Base-by-base conservation (phyloP, 2,329 filamentous ascomycete genomes). In the Cordyceps fumosorosea region DNA sequence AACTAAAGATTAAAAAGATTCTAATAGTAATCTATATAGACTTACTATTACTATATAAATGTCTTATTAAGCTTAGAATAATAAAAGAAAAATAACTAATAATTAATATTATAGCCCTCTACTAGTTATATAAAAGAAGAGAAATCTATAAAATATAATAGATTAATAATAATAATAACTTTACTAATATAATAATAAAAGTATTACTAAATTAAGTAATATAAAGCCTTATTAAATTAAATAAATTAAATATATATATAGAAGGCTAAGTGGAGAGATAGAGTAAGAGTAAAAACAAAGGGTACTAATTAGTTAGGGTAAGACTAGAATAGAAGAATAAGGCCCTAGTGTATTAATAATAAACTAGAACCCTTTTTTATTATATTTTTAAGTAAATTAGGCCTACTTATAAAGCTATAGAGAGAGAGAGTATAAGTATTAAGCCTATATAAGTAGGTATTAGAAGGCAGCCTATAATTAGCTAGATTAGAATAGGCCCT, bases 281-380 rank as follows among this genome's bases (percentile, higher is more conserved):
- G 3, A 42, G 10, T 6, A 32, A 32, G 8, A 32, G 29, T 5
- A 32, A 32, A 32, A 5, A 32, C 4, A 32, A 32, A 32, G 5
- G 29, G 29, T 32, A 32, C 4, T 32, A 32, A 32, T 32, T 32
- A 32, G 47, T 26, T 1, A 68, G 66, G 18, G 45, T 67, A 0
- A 53, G 63, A 3, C 66, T 62, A 1, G 40, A 42, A 67, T 61
- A 0, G 63, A 65, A 22, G 63, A 69, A n/a, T 67, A 69, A 29
- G 4, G 64, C 1, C 24, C 64, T 0, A 68, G n/a, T n/a, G 66
- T 56, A 67, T 68, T 29, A 63, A 69, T 50, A 66, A 50, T 44
- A 63, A 69, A 22, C 60, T 0, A 22, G 60, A 1, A 63, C 12
- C 3, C 8, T 48, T 48, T 48, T 48, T 48, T n/a, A 48, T 48